phyloP scores from a whole-genome alignment of 2,329 filamentous ascomycete genomes.

The Botrytis medusae region DNA sequence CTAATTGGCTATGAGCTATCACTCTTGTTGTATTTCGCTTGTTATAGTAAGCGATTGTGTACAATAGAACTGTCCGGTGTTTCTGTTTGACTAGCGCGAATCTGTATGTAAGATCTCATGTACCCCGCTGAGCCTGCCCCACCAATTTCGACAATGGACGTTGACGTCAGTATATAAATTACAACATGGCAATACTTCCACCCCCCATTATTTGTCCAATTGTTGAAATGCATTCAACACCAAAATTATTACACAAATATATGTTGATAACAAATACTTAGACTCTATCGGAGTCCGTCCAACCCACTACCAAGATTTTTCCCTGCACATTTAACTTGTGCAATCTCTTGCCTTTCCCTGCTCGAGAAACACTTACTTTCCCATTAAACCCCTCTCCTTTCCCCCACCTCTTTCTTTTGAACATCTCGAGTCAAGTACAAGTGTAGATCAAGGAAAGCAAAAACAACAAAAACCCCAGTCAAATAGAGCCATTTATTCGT shows the following conservation, averaged over 20 bases:
- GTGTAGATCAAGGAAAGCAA: not conserved
- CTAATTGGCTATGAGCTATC: not conserved
- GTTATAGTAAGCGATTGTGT: not conserved
- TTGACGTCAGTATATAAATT: not conserved
- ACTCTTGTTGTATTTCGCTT: not conserved
- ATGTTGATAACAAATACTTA: not conserved
- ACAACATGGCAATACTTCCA: not conserved
- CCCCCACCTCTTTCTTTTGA: not conserved
- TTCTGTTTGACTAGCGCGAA: not conserved
- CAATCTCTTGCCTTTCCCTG: not conserved
- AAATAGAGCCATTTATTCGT: not conserved
- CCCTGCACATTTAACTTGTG: not conserved
- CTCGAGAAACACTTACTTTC: not conserved
- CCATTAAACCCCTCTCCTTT: not conserved
- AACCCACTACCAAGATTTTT: not conserved
- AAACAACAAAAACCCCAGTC: not conserved
- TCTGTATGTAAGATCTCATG: not conserved
- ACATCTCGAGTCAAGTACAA: not conserved
- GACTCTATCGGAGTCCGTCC: not conserved
- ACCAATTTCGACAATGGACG: not conserved
- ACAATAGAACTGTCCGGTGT: not conserved
- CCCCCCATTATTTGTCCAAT: not conserved
- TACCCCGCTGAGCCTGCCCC: not conserved
- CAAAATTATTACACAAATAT: not conserved
- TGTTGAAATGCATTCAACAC: not conserved